Evolutionary conservation across 2,329 filamentous ascomycete genomes (phyloP), one percentile per base, ranked within the genome.

Genomic region (Calonectria fujianensis): DNA sequence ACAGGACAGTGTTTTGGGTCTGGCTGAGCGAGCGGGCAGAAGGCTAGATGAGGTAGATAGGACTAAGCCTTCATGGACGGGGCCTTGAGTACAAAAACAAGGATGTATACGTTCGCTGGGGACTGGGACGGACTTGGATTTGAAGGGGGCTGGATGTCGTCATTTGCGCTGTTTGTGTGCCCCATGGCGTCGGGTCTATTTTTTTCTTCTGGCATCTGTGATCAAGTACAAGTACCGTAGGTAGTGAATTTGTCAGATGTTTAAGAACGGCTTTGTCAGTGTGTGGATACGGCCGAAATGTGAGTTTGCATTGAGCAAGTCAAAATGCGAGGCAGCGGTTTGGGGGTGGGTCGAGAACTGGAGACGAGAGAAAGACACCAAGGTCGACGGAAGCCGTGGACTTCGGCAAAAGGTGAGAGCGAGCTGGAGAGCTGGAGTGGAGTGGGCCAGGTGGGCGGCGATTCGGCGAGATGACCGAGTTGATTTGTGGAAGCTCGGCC

Each of bases 391-490:
- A 52, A 52, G 24, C 50, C 27, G 50, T 52, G 50, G 51, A 24
- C 16, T 54, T 35, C 32, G 32, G 32, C 20, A 59, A 59, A 37
- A 59, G 54, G 54, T 59, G 54, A 59, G n/a, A 8, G 32, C 24
- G 57, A 37, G 32, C 24, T 24, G n/a, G 32, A 10, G 57, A 24
- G 24, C 24, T 24, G 24, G 24, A 24, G 35, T 24, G 24, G 24
- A 24, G 35, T 35, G 57, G 57, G 32, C 57, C 27, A 18, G 45
- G 14, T 2, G 35, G 29, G 39, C 32, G 70, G 39, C 64, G 64
- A 27, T 65, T 70, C 72, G 72, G 72, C 68, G 72, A 74, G 61
- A 64, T 71, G 68, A 4, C 72, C 72, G 72, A 74, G 67, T 39
- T 61, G 57, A 61, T 61, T 61, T 61, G 57, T 61, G 57, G 57